Evolutionary conservation across 768 basidiomycete genomes (phyloP).

Genomic region (Coprinopsis sp.): DNA sequence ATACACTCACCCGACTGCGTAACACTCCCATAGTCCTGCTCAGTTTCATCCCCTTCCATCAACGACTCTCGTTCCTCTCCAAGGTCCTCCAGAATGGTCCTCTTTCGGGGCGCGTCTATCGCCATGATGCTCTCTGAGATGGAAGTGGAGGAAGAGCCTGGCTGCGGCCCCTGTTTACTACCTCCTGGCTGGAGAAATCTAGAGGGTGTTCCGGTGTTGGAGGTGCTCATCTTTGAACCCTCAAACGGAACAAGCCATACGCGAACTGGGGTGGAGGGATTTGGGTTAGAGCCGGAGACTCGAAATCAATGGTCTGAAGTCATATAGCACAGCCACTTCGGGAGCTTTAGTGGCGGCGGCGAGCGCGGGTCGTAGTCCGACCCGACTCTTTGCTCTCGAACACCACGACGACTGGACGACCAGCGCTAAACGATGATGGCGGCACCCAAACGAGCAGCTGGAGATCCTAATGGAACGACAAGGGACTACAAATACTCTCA

Average conservation of each 20-base stretch:
- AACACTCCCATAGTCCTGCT: slow-evolving; percentile 24
- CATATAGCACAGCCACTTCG: not conserved
- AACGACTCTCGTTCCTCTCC: slow-evolving; percentile 23
- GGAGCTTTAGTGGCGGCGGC: not conserved
- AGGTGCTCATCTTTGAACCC: no score
- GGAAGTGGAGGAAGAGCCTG: slow-evolving; percentile 16
- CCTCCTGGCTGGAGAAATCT: no score
- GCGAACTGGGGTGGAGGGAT: no score
- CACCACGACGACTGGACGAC: not conserved
- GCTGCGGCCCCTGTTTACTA: no score
- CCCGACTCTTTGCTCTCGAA: not conserved
- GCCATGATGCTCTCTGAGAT: slow-evolving; percentile 31
- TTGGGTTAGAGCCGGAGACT: no score
- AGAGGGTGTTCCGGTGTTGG: slow-evolving; percentile 3
- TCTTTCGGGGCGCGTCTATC: slow-evolving; percentile 25
- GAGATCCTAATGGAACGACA: slow-evolving; percentile 10
- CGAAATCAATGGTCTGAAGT: not conserved
- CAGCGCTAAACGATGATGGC: slow-evolving; percentile 12
- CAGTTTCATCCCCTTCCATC: slow-evolving; percentile 22
- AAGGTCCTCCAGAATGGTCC: not conserved
- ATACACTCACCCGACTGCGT: slow-evolving; percentile 21
- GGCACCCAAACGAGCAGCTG: slow-evolving; percentile 8
- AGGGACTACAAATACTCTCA: slow-evolving; percentile 84
- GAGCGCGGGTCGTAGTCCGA: not conserved
- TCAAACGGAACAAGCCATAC: no score